phyloP scores from a whole-genome alignment of 768 basidiomycete species.

The Tephrocybe sp. region DNA sequence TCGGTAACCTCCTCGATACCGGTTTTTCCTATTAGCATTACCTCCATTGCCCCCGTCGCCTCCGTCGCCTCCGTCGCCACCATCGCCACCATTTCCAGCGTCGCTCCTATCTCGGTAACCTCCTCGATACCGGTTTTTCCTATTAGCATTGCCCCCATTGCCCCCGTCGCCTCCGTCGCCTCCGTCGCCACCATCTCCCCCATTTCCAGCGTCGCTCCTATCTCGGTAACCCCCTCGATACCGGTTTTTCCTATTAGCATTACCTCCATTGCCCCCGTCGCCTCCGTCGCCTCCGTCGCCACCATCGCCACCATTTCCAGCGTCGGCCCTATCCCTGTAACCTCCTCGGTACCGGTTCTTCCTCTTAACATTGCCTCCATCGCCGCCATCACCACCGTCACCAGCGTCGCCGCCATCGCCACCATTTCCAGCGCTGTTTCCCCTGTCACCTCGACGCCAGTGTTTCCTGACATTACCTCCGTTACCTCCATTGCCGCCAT shows the following conservation, averaged over 20 bases:
- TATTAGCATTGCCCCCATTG: not conserved
- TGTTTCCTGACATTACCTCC: not conserved
- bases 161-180: slow-evolving; percentile 3
- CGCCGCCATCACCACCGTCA: slow-evolving; percentile 1
- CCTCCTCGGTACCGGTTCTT: too few relatives aligned
- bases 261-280: not conserved
- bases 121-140: too few relatives aligned
- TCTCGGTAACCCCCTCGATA: not conserved
- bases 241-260: not conserved
- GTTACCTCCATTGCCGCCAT: not conserved
- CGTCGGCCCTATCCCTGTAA: not conserved
- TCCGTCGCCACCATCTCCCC: not conserved
- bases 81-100: not conserved
- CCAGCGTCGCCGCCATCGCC: slow-evolving; percentile 1
- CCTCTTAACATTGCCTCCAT: not conserved
- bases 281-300: slow-evolving; percentile 3
- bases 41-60: slow-evolving; percentile 1
- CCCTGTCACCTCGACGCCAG: not conserved
- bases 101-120: not conserved
- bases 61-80: slow-evolving; percentile 1
- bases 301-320: not conserved
- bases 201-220: not conserved
- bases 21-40: not conserved
- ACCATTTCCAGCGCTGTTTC: slow-evolving; percentile 1
- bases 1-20: not conserved